A percentile compares a stretch with the other conserved stretches of the same genome.
Evolutionary conservation across 805 yeast species (phyloP).

Genomic region (Metschnikowia anglica): DNA sequence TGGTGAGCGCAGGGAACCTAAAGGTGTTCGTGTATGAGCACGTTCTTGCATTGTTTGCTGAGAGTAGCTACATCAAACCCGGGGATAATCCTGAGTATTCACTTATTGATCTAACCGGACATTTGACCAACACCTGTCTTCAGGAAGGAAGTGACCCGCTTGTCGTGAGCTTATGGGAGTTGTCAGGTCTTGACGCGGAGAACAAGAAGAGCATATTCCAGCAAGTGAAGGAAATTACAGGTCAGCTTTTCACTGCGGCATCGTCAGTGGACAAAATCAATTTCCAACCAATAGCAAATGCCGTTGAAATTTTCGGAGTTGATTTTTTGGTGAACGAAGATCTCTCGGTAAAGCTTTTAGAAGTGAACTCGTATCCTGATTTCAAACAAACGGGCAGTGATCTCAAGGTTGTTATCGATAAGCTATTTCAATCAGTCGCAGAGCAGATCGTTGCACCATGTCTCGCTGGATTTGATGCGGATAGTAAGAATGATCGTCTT

Average conservation of each 20-base stretch:
- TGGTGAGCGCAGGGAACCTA: constrained; percentile 70
- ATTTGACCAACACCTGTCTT: constrained; percentile 90
- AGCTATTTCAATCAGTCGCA: constrained; percentile 60
- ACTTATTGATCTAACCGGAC: constrained; percentile 58
- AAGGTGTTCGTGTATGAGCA: constrained; percentile 76
- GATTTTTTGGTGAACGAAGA: constrained; percentile 75
- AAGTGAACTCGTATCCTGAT: constrained; percentile 93
- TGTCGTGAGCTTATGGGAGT: constrained; percentile 65
- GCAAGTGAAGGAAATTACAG: constrained; percentile 60
- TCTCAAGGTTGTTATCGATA: constrained; percentile 62
- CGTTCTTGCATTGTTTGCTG: constrained; percentile 82
- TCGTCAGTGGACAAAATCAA: constrained; percentile 75
- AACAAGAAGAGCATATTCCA: constrained; percentile 36
- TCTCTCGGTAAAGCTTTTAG: constrained; percentile 60
- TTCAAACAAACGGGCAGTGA: constrained; percentile 91
- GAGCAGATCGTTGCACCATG: constrained; percentile 6
- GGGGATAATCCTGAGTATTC: constrained; percentile 32
- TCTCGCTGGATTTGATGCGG: neutral
- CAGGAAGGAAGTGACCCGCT: constrained; percentile 54
- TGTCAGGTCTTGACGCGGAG: constrained; percentile 44
- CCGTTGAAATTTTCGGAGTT: constrained; percentile 84
- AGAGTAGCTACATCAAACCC: constrained; percentile 38
- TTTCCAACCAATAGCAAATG: constrained; percentile 77
- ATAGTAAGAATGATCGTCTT: neutral
- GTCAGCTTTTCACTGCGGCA: constrained; percentile 81